These are phyloP conservation scores for Aspergillus fijiensis DNA, from an alignment of 2,329 filamentous ascomycete species.

Conservation along the genomic window DNA sequence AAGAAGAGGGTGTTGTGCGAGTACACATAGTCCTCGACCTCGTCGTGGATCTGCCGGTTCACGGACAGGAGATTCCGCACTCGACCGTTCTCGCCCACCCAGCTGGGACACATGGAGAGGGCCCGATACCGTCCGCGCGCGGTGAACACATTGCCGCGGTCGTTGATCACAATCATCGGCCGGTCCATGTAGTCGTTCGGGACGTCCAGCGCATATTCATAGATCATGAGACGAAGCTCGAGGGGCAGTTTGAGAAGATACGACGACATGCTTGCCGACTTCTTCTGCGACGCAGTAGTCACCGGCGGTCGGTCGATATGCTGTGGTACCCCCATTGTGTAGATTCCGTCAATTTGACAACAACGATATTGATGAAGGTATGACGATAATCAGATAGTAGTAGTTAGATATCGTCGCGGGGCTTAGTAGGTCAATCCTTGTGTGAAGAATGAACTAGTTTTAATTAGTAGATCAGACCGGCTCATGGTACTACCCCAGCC, in stretches of 20 bases:
- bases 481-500: neutral
- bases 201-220: constrained; percentile 31
- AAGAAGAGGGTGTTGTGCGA: constrained; percentile 38
- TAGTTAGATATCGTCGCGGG: neutral
- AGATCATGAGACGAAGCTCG: constrained; percentile 37
- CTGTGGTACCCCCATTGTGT: neutral
- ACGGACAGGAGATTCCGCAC: constrained; percentile 31
- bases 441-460: neutral
- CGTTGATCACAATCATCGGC: constrained; percentile 35
- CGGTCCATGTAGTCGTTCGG: constrained; percentile 35
- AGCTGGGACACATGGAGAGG: constrained; percentile 35
- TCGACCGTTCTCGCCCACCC: constrained; percentile 33
- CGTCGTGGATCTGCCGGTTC: constrained; percentile 37
- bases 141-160: constrained; percentile 35
- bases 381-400: neutral
- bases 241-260: constrained; percentile 29
- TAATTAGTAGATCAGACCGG: neutral
- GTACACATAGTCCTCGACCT: constrained; percentile 37
- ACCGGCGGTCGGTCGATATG: neutral
- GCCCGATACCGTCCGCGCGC: constrained; percentile 31
- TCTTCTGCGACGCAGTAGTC: neutral
- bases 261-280: constrained; percentile 6
- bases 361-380: neutral
- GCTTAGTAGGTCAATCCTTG: neutral
- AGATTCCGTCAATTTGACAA: neutral